These are phyloP conservation scores for Fusarium nelsonii DNA, from an alignment of 2,329 filamentous ascomycete species.

Conservation along the genomic window DNA sequence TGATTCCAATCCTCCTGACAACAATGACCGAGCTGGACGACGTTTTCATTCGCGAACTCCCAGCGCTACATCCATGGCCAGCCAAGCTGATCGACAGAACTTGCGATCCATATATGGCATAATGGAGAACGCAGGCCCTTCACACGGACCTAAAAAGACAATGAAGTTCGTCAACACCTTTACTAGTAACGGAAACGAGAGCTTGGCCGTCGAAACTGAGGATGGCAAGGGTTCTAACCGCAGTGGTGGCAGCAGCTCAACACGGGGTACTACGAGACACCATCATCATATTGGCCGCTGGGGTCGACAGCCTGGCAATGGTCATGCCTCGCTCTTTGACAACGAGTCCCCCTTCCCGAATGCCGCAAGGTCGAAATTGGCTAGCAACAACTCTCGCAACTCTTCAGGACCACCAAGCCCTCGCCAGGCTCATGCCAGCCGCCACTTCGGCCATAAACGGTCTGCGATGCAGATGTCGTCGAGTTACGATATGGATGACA, in stretches of 20 bases:
- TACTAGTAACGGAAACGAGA: conserved; percentile 68
- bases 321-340: conserved; percentile 79
- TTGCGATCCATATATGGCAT: conserved; percentile 75
- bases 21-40: conserved; percentile 68
- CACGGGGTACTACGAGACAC: conserved; percentile 76
- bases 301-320: conserved; percentile 75
- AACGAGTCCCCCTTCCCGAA: conserved; percentile 83
- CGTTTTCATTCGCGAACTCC: conserved; percentile 94
- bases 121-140: conserved; percentile 67
- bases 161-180: conserved; percentile 96
- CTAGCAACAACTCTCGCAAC: conserved; percentile 68
- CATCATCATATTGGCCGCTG: conserved; percentile 81
- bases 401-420: conserved; percentile 79
- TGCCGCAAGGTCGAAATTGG: conserved; percentile 71
- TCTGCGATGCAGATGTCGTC: conserved; percentile 70
- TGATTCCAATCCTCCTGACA: conserved; percentile 91
- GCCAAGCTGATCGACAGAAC: conserved; percentile 72
- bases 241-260: conserved; percentile 71
- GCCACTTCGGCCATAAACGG: conserved; percentile 59
- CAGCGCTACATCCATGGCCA: conserved; percentile 87
- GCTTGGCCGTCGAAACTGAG: conserved; percentile 69
- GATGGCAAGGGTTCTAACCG: conserved; percentile 71
- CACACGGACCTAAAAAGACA: conserved; percentile 76
- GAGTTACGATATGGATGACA: conserved; percentile 84
- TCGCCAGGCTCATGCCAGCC: conserved; percentile 61